Conservation (phyloP, 148 eudicot species). For the Tetragonia tetragonoides region DNA sequence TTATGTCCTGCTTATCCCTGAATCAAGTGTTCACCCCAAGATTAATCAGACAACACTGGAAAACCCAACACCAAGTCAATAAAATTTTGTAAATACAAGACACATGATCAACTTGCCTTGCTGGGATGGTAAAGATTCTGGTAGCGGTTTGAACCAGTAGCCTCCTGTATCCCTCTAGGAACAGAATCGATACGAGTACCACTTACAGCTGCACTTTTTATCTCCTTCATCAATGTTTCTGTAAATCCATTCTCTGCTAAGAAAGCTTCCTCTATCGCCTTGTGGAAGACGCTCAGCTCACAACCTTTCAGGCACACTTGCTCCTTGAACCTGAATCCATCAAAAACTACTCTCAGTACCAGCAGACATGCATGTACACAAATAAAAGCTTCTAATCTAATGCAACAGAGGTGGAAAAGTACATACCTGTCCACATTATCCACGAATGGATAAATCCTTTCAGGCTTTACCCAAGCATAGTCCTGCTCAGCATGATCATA, state of each 20-base stretch:
- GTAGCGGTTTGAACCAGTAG: slow-evolving; percentile 53
- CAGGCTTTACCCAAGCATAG: slow-evolving; percentile 85
- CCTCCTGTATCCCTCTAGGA: slow-evolving; percentile 50
- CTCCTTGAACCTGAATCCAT: slow-evolving; percentile 72
- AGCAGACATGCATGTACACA: slow-evolving; percentile 2
- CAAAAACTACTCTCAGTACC: slow-evolving; percentile 9
- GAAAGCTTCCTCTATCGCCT: slow-evolving; percentile 90
- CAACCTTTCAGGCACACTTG: slow-evolving; percentile 64
- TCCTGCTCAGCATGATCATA: slow-evolving; percentile 54
- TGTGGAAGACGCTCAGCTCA: slow-evolving; percentile 61
- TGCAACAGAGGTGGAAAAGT: slow-evolving; percentile 6
- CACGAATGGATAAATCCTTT: slow-evolving; percentile 69
- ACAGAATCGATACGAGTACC: slow-evolving; percentile 44
- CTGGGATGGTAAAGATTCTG: slow-evolving; percentile 38
- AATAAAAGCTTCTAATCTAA: background rate
- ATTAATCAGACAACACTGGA: background rate
- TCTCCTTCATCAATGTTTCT: slow-evolving; percentile 82
- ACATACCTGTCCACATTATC: slow-evolving; percentile 76
- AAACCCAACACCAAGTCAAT: background rate
- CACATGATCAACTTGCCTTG: slow-evolving; percentile 46
- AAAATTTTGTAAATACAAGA: background rate
- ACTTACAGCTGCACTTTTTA: slow-evolving; percentile 72
- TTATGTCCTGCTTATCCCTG: background rate
- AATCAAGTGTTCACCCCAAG: background rate
- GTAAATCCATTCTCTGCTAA: slow-evolving; percentile 83